These are phyloP conservation scores for Dothidotthia symphoricarpi DNA, from an alignment of 2,329 filamentous ascomycete genomes.

Conservation along the genomic window DNA sequence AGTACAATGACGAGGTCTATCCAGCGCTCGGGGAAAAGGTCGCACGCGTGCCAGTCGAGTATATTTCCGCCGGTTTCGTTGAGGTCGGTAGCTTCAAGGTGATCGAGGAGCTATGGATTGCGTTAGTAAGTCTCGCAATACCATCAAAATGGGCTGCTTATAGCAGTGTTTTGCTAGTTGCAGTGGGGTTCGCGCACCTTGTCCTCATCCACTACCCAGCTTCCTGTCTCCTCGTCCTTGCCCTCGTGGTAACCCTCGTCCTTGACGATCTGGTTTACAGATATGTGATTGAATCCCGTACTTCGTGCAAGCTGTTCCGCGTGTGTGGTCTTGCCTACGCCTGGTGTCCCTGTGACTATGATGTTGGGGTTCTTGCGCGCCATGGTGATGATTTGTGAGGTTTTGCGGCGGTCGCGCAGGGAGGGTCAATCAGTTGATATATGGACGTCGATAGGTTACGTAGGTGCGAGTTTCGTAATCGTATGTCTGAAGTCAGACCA, in stretches of 20 bases:
- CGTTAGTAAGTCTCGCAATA: neutral
- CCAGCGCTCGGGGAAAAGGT: constrained; percentile 89
- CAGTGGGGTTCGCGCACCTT: constrained; percentile 58
- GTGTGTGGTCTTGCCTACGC: constrained; percentile 93
- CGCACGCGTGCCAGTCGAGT: constrained; percentile 98
- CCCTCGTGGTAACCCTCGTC: constrained; percentile 83
- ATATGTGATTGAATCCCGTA: constrained; percentile 76
- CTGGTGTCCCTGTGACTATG: constrained; percentile 91
- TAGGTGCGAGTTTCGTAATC: neutral
- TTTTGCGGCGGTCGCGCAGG: constrained; percentile 1
- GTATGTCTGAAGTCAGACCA: constrained; percentile 4
- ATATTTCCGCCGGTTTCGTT: constrained; percentile 71
- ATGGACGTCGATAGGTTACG: neutral
- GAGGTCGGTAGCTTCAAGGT: constrained; percentile 75
- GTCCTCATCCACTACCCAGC: constrained; percentile 95
- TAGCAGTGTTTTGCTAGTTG: neutral
- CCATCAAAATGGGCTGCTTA: too few species aligned
- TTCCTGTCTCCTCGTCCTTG: constrained; percentile 79
- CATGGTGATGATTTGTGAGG: constrained; percentile 20
- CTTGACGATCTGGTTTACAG: constrained; percentile 89
- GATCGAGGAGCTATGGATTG: constrained; percentile 68
- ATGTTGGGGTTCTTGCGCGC: constrained; percentile 69
- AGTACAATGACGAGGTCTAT: constrained; percentile 93
- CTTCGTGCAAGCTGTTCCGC: constrained; percentile 75
- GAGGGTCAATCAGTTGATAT: neutral